Conservation (phyloP, 1,284 basidiomycete genomes). For the Pyrrhoderma noxium region DNA sequence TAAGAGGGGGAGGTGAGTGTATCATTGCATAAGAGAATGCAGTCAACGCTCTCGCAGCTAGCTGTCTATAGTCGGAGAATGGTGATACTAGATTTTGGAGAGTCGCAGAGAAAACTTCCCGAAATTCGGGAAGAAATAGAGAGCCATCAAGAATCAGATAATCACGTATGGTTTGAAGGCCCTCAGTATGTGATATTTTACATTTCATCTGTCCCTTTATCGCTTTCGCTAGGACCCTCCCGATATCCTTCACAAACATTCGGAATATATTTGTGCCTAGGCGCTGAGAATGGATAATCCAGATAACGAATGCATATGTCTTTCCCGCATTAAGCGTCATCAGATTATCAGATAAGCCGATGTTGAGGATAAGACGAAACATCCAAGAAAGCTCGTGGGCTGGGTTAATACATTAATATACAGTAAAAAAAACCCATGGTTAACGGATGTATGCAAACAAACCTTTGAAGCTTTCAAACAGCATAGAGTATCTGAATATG, state of each 20-base stretch:
- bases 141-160: slow-evolving; percentile 2
- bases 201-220: slow-evolving; percentile 5
- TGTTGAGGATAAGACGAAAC: slow-evolving; percentile 3
- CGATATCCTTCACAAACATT: neutral
- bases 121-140: slow-evolving; percentile 5
- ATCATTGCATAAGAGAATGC: slow-evolving; percentile 7
- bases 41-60: slow-evolving; percentile 5
- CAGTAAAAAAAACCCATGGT: too few species aligned
- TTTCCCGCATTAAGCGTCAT: slow-evolving; percentile 6
- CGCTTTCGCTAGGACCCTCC: neutral
- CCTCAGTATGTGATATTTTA: slow-evolving; percentile 2
- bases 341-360: slow-evolving; percentile 6
- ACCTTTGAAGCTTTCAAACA: slow-evolving; percentile 10
- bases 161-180: neutral
- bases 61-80: neutral
- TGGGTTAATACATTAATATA: neutral
- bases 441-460: too few species aligned
- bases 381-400: slow-evolving; percentile 6
- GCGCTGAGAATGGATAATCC: slow-evolving; percentile 2
- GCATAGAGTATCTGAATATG: slow-evolving; percentile 3
- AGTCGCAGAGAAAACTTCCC: neutral
- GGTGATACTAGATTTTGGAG: slow-evolving; percentile 9
- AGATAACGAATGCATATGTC: slow-evolving; percentile 8
- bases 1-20: neutral
- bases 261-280: slow-evolving; percentile 4